Conservation (phyloP, 2,329 filamentous ascomycete species). For the Beauveria asiatica region DNA sequence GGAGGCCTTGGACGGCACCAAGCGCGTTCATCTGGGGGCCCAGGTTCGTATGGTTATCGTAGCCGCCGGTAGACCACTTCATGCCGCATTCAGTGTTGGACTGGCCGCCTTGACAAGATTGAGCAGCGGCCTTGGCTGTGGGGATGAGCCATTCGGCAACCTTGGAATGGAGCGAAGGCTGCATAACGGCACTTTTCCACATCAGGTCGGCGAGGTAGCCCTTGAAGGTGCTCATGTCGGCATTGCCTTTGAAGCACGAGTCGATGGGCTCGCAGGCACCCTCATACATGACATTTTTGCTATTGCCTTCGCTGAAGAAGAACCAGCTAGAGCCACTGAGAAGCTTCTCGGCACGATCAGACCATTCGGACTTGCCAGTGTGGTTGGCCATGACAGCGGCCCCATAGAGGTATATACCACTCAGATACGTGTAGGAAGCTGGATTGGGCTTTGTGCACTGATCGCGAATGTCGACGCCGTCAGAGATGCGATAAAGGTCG, state of each 20-base stretch:
- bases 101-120: conserved; percentile 47
- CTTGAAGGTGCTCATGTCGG: conserved; percentile 61
- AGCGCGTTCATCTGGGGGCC: conserved; percentile 59
- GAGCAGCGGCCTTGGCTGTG: conserved; percentile 47
- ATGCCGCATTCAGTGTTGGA: conserved; percentile 48
- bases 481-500: conserved; percentile 45
- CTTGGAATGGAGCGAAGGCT: conserved; percentile 41
- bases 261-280: conserved; percentile 52
- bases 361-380: conserved; percentile 46
- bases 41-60: conserved; percentile 45
- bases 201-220: conserved; percentile 58
- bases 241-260: conserved; percentile 39
- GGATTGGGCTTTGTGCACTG: conserved; percentile 47
- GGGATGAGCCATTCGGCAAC: conserved; percentile 41
- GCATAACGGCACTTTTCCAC: conserved; percentile 47
- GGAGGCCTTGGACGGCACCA: conserved; percentile 52
- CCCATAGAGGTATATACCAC: conserved; percentile 58
- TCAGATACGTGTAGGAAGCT: conserved; percentile 56
- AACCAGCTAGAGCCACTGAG: conserved; percentile 44
- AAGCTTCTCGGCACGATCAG: conserved; percentile 41
- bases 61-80: conserved; percentile 52
- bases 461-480: conserved; percentile 48
- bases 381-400: conserved; percentile 55
- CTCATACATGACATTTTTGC: conserved; percentile 56
- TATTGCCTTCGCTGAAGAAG: conserved; percentile 43